phyloP scores from a whole-genome alignment of 768 basidiomycete genomes.

The button mushroom (Agaricus bisporus) region DNA sequence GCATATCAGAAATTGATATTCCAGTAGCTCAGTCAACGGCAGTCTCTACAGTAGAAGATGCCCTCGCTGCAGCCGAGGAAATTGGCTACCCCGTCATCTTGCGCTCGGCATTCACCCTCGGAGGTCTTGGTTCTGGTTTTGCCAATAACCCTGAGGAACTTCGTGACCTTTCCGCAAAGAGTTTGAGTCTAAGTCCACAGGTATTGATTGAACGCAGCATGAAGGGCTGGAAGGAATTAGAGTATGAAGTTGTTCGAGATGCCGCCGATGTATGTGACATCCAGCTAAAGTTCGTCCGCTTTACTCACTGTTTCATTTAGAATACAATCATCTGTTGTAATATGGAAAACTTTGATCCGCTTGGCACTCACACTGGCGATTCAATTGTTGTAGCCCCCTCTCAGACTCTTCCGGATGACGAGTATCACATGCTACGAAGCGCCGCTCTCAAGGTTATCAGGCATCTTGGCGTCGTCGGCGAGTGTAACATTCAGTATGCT shows the following conservation, averaged over 20 bases:
- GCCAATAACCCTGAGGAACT: conserved; percentile 93
- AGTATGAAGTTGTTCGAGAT: conserved; percentile 98
- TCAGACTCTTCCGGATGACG: conserved; percentile 94
- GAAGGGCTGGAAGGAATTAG: conserved; percentile 99
- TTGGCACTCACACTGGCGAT: conserved; percentile 98
- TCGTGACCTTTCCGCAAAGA: conserved; percentile 88
- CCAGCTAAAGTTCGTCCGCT: not conserved
- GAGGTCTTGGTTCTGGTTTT: conserved; percentile 97
- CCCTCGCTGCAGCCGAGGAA: conserved; percentile 80
- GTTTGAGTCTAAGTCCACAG: conserved; percentile 87
- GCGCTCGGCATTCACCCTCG: conserved; percentile 94
- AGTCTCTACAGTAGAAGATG: conserved; percentile 91
- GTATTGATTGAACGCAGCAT: conserved; percentile 96
- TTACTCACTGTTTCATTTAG: conserved; percentile 30
- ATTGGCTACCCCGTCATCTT: conserved; percentile 98
- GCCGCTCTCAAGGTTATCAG: conserved; percentile 95
- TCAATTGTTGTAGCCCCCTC: conserved; percentile 99
- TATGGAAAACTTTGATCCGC: conserved; percentile 99
- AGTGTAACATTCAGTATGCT: conserved; percentile 98
- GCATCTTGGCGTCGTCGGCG: conserved; percentile 87
- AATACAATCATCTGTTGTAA: conserved; percentile 99
- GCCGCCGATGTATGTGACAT: conserved; percentile 80
- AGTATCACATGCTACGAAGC: conserved; percentile 98
- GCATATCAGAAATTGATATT: conserved; percentile 86
- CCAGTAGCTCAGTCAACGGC: conserved; percentile 95